A percentile compares a stretch with the other conserved stretches of the same genome.
These are phyloP conservation scores for Vicia sativa DNA, from an alignment of 306 rosid species.

Conservation along the genomic window DNA sequence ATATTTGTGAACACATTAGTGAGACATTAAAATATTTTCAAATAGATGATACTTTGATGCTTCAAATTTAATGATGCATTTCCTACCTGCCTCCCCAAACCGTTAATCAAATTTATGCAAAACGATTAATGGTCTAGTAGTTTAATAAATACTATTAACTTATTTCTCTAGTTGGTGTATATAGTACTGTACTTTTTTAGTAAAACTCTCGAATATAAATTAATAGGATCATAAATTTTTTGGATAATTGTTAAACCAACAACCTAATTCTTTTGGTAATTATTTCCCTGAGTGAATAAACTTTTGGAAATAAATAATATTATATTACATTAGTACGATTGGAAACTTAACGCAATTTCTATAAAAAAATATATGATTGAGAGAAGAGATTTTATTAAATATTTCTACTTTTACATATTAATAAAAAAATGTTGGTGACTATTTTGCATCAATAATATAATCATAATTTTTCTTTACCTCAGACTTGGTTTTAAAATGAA, in stretches of 20 bases:
- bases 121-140: neutral
- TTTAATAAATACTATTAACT: neutral
- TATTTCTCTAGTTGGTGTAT: neutral
- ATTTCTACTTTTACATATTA: too few relatives aligned
- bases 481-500: too few relatives aligned
- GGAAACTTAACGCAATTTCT: too few relatives aligned
- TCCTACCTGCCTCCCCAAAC: neutral
- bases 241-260: neutral
- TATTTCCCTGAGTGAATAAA: too few relatives aligned
- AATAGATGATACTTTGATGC: neutral
- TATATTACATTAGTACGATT: too few relatives aligned
- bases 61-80: neutral
- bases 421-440: too few relatives aligned
- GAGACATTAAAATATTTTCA: neutral
- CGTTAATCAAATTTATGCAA: conserved; percentile 1
- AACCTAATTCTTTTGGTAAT: too few relatives aligned
- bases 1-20: neutral
- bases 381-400: too few relatives aligned
- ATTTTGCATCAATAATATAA: too few relatives aligned
- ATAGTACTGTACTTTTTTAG: neutral
- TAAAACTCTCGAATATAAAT: neutral
- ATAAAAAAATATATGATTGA: too few relatives aligned
- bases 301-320: too few relatives aligned
- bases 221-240: neutral
- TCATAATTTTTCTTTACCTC: too few relatives aligned